Evolutionary conservation across 1,139 yeast genomes (phyloP).

Genomic region (Sugiyamaella pinicola): DNA sequence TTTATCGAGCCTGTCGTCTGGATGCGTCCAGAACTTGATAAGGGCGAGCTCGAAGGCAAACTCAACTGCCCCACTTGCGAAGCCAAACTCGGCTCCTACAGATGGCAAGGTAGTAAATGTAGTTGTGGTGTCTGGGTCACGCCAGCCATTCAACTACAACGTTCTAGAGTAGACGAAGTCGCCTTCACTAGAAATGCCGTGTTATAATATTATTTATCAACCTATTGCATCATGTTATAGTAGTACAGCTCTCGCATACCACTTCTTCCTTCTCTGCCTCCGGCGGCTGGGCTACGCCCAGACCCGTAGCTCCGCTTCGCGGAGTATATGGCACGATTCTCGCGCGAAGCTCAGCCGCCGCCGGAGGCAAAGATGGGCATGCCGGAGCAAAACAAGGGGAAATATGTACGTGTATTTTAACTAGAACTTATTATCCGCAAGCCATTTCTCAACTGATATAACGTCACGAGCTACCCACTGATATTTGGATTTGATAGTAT

Average conservation of each 20-base stretch:
- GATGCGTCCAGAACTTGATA: constrained; percentile 79
- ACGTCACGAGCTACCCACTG: constrained; percentile 41
- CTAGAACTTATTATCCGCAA: constrained; percentile 23
- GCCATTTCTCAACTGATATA: constrained; percentile 41
- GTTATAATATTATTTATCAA: constrained; percentile 11
- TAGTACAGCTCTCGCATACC: neutral
- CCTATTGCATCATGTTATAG: neutral
- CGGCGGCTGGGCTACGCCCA: too few species aligned
- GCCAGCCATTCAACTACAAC: constrained; percentile 84
- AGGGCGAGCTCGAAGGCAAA: constrained; percentile 79
- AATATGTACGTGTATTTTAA: neutral
- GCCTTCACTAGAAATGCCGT: constrained; percentile 22
- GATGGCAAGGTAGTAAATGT: constrained; percentile 94
- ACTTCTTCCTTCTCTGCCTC: too few species aligned
- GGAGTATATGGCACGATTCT: neutral
- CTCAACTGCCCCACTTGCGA: constrained; percentile 82
- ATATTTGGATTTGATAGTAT: constrained; percentile 35
- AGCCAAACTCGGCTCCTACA: constrained; percentile 75
- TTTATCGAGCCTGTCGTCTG: constrained; percentile 84
- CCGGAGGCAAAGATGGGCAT: constrained; percentile 3
- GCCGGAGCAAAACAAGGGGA: too few species aligned
- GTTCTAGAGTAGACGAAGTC: constrained; percentile 77
- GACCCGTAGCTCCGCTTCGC: neutral
- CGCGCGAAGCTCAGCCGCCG: constrained; percentile 11
- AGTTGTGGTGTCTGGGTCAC: constrained; percentile 96